Conservation (phyloP, 495 filamentous ascomycete species). For the Xylaria intraflava region DNA sequence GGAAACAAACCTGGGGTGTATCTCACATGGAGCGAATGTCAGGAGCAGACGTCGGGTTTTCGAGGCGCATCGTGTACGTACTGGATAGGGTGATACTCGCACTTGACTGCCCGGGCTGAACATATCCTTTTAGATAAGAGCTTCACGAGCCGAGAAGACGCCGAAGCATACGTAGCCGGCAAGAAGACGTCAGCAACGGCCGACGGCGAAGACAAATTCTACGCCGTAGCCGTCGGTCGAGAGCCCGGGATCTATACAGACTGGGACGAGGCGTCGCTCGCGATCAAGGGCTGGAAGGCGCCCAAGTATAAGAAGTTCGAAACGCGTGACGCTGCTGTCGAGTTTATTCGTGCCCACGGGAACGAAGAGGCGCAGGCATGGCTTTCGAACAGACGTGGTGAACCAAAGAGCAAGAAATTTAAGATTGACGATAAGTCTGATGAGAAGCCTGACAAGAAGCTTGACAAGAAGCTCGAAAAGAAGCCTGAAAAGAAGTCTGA, state of each 20-base stretch:
- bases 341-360: slow-evolving; percentile 32
- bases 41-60: slow-evolving; percentile 77
- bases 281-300: slow-evolving; percentile 68
- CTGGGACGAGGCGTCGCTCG: slow-evolving; percentile 70
- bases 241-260: slow-evolving; percentile 84
- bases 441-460: slow-evolving; percentile 17
- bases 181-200: slow-evolving; percentile 34
- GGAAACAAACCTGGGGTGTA: slow-evolving; percentile 84
- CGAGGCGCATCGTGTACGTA: slow-evolving; percentile 73
- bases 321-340: slow-evolving; percentile 66
- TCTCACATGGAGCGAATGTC: slow-evolving; percentile 71
- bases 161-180: slow-evolving; percentile 68
- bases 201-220: slow-evolving; percentile 46
- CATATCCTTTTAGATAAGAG: slow-evolving; percentile 60
- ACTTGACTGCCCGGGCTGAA: background rate
- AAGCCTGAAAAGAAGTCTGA: no score
- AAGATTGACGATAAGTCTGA: slow-evolving; percentile 26
- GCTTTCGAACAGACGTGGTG: slow-evolving; percentile 31
- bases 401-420: slow-evolving; percentile 19
- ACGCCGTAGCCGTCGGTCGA: slow-evolving; percentile 76
- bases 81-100: background rate
- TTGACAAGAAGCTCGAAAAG: no score
- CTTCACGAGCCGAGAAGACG: slow-evolving; percentile 69
- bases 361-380: slow-evolving; percentile 55
- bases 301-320: slow-evolving; percentile 78